A percentile compares a stretch with the other conserved stretches of the same genome.
These are phyloP conservation scores for Beauveria sp. DNA, from an alignment of 2,329 filamentous ascomycete genomes.

Conservation along the genomic window DNA sequence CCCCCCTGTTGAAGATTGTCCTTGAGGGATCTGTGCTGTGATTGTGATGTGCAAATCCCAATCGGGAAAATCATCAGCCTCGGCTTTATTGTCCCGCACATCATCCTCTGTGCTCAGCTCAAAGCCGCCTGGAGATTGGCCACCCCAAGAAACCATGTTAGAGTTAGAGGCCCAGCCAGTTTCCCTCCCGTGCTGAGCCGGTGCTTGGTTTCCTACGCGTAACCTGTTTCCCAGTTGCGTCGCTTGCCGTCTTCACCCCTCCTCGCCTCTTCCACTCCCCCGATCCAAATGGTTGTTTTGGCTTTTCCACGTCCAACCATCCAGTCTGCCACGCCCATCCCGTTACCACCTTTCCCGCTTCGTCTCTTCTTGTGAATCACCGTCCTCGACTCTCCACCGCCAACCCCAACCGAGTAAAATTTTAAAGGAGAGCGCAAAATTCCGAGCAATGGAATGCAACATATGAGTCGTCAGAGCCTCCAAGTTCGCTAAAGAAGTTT, in stretches of 20 bases:
- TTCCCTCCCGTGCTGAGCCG: not conserved
- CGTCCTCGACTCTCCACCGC: not conserved
- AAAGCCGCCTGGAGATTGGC: not conserved
- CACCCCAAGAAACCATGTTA: not conserved
- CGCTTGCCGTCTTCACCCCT: too few species aligned
- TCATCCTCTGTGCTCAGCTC: not conserved
- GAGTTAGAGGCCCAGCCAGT: not conserved
- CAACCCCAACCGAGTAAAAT: not conserved
- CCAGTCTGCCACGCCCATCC: not conserved
- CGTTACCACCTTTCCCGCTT: not conserved
- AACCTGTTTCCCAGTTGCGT: too few species aligned
- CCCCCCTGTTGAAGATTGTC: not conserved
- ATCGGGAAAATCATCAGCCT: not conserved
- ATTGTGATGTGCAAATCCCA: not conserved
- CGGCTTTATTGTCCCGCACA: not conserved
- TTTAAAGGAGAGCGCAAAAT: not conserved
- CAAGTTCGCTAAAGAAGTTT: too few species aligned
- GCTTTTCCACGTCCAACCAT: not conserved
- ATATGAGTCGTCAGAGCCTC: not conserved
- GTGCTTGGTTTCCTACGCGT: too few species aligned
- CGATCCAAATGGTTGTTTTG: too few species aligned
- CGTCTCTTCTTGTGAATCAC: not conserved
- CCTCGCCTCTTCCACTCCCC: not conserved
- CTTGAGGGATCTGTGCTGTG: not conserved
- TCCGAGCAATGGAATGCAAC: not conserved